Base-by-base conservation (phyloP, 805 yeast genomes). In the Metschnikowia vanudenii region DNA sequence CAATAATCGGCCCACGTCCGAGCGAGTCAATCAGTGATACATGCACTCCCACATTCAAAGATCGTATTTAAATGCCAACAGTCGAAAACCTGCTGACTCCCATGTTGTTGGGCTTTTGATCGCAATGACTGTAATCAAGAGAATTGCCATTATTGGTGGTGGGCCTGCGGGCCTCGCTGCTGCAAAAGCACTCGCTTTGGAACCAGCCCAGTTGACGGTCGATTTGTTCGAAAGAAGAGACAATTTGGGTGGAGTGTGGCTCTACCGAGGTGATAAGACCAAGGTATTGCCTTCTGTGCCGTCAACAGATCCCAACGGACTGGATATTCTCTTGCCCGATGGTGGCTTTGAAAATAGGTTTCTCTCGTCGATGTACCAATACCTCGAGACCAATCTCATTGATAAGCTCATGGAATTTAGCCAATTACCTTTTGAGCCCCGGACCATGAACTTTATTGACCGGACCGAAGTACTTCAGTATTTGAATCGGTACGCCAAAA, bases 181-280 rank as follows among this genome's bases (percentile, higher is more conserved):
- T 3, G 81, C 87, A 0, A 79, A 82, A 47, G 88, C 90, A 0
- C 68, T 88, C 10, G 52, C 77, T 7, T 75, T 70, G 9, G 90
- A 83, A 53, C 57, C 63, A 1, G 59, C 66, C 3, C 76, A 77
- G 52, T 65, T 71, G 29, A 57, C 62, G 37, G 71, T 87, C 39
- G 78, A 76, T 20, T 70, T 85, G 4, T 85, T 74, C 58, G 96
- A 87, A 52, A 69, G 76, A 39, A 73, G 85, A 50, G 53, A 67
- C 7, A 61, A 64, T n/a, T 60, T 77, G n/a, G 96, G 96, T 12
- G 96, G 96, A 0, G 67, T 88, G 8, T 88, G 96, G 96, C 78
- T 81, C 59, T 84, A 79, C 57, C 73, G 48, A 30, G 55, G 56
- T 17, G 67, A 52, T n/a, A 60, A 45, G 33, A 37, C 43, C 16